These are phyloP conservation scores for Sanghuangporus baumii DNA, from an alignment of 1,284 basidiomycete genomes.

Conservation along the genomic window DNA sequence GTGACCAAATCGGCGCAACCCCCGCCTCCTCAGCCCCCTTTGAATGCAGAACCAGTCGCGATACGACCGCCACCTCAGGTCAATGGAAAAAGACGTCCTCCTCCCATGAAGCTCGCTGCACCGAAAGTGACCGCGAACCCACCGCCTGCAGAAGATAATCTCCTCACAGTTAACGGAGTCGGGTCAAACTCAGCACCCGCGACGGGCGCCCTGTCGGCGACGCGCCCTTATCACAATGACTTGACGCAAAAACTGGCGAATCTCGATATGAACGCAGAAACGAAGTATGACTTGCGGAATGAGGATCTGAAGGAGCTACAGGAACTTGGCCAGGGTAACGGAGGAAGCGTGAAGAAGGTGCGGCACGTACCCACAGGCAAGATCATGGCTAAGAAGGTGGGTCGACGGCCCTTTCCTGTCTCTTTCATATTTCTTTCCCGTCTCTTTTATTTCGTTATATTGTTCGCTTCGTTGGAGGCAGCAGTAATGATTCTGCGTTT, in stretches of 20 bases:
- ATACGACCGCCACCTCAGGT: conserved; percentile 21
- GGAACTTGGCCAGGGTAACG: conserved; percentile 96
- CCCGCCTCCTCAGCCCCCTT: conserved; percentile 37
- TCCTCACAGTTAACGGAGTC: conserved; percentile 31
- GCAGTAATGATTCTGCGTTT: neutral
- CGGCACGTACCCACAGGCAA: conserved; percentile 85
- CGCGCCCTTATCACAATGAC: conserved; percentile 62
- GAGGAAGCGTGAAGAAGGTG: conserved; percentile 96
- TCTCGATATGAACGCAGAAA: conserved; percentile 69
- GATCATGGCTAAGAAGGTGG: conserved; percentile 93
- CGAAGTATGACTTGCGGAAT: conserved; percentile 70
- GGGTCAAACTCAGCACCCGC: conserved; percentile 37
- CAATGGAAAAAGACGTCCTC: conserved; percentile 20
- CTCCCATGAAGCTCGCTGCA: conserved; percentile 26
- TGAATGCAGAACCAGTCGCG: conserved; percentile 24
- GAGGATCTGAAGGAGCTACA: conserved; percentile 80
- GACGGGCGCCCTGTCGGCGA: conserved; percentile 35
- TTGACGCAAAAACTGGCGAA: conserved; percentile 71
- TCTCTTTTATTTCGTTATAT: neutral
- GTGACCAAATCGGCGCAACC: conserved; percentile 30
- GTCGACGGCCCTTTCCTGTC: conserved; percentile 22
- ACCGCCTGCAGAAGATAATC: conserved; percentile 34
- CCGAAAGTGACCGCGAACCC: conserved; percentile 33
- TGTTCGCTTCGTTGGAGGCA: neutral
- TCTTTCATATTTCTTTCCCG: neutral